These are phyloP conservation scores for Nannochloropsis salina DNA, from an alignment of 108 stramenopile species.

Conservation along the genomic window DNA sequence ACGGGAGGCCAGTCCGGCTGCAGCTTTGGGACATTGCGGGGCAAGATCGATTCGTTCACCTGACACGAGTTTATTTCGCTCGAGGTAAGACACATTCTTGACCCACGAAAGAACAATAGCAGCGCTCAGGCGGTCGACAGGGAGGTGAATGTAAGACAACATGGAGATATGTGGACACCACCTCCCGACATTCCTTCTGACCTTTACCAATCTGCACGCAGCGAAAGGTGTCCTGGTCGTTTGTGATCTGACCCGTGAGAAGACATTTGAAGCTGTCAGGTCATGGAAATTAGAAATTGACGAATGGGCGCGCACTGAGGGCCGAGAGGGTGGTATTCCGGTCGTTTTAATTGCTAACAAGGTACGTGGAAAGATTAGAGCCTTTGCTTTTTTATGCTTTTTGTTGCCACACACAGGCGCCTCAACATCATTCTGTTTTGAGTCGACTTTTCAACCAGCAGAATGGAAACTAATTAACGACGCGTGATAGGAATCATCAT, in stretches of 20 bases:
- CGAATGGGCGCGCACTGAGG: constrained; percentile 39
- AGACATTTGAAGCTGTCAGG: constrained; percentile 39
- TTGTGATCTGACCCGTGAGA: constrained; percentile 44
- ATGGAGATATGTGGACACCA: neutral
- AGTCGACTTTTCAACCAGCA: no score
- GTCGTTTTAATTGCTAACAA: constrained; percentile 46
- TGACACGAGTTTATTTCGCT: constrained; percentile 47
- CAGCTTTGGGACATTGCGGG: constrained; percentile 53
- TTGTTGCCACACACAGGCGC: no score
- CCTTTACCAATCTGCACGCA: neutral
- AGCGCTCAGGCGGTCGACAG: neutral
- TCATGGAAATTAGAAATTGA: constrained; percentile 44
- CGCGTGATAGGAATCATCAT: no score
- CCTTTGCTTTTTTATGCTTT: neutral
- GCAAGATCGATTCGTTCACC: constrained; percentile 48
- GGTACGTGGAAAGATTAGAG: neutral
- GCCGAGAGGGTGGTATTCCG: constrained; percentile 33
- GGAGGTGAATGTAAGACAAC: neutral
- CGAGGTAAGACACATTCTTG: constrained; percentile 10
- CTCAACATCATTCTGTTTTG: no score
- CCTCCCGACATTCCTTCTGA: neutral
- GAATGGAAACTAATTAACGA: no score
- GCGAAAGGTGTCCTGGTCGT: constrained; percentile 44
- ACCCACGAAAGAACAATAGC: no score
- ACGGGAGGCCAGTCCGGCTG: constrained; percentile 6